Conservation (phyloP, 805 yeast genomes). For the Vanderwaltozyma polyspora region DNA sequence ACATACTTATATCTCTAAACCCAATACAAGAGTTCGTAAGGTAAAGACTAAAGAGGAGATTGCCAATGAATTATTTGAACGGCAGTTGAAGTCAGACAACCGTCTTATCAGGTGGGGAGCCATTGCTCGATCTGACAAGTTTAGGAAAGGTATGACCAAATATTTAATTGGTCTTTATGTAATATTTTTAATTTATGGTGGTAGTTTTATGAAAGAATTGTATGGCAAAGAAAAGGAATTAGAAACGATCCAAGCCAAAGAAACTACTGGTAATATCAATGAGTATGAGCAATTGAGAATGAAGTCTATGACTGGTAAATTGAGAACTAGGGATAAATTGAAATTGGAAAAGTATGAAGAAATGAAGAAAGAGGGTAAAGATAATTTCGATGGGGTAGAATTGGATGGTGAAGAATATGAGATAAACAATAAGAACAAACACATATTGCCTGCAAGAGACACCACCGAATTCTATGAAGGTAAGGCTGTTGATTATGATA, state of each 20-base stretch:
- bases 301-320: constrained; percentile 46
- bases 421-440: constrained; percentile 25
- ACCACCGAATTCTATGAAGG: constrained; percentile 70
- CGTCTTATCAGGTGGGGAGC: constrained; percentile 43
- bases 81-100: constrained; percentile 26
- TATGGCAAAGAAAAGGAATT: constrained; percentile 55
- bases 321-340: constrained; percentile 54
- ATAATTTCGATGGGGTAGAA: constrained; percentile 23
- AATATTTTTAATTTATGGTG: constrained; percentile 46
- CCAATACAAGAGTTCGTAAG: constrained; percentile 1
- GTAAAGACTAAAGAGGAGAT: constrained; percentile 26
- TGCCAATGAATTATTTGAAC: constrained; percentile 25
- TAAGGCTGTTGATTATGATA: constrained; percentile 73
- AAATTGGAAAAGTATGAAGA: constrained; percentile 49
- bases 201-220: constrained; percentile 54
- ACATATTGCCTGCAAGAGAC: constrained; percentile 60
- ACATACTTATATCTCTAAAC: too few species aligned
- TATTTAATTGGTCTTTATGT: constrained; percentile 52
- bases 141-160: constrained; percentile 52
- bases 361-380: constrained; percentile 33
- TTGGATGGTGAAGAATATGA: constrained; percentile 21
- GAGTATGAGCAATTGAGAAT: constrained; percentile 57
- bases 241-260: constrained; percentile 31
- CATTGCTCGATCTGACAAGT: constrained; percentile 40
- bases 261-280: constrained; percentile 26